phyloP scores from a whole-genome alignment of 306 rosid species.

The Castanospermum australe region DNA sequence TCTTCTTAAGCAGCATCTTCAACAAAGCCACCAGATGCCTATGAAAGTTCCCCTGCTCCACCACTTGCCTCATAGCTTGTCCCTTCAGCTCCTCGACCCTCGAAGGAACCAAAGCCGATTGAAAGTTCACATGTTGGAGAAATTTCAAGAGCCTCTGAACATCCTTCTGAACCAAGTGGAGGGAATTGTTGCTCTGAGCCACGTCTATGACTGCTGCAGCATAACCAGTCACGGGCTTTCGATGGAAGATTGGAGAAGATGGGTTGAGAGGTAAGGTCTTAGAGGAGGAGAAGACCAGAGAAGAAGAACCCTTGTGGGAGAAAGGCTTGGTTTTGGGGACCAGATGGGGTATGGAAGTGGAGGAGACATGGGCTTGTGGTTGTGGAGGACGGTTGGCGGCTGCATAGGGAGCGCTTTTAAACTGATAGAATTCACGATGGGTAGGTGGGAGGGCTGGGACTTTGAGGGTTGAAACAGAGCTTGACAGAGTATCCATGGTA shows the following conservation, averaged over 20 bases:
- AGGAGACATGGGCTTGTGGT: conserved; percentile 36
- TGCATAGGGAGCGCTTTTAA: conserved; percentile 36
- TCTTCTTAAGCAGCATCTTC: conserved; percentile 64
- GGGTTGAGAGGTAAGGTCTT: conserved; percentile 10
- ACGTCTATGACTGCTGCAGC: conserved; percentile 73
- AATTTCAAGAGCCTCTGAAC: conserved; percentile 52
- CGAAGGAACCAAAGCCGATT: conserved; percentile 9
- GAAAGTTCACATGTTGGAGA: conserved; percentile 31
- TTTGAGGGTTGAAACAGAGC: conserved; percentile 64
- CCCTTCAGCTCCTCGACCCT: conserved; percentile 42
- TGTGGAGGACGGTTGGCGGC: conserved; percentile 27
- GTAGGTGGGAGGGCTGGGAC: conserved; percentile 38
- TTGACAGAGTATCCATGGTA: conserved; percentile 73
- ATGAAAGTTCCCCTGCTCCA: conserved; percentile 42
- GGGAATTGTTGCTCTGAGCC: conserved; percentile 55
- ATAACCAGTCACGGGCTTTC: conserved; percentile 62
- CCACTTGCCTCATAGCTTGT: conserved; percentile 31
- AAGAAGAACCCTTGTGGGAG: conserved; percentile 30
- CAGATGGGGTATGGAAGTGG: conserved; percentile 32
- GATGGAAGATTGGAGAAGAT: conserved; percentile 35
- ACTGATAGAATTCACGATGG: conserved; percentile 46
- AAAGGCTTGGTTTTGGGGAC: conserved; percentile 41
- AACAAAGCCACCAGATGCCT: conserved; percentile 54
- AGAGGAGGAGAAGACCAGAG: conserved; percentile 27
- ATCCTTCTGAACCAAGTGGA: conserved; percentile 54